Evolutionary conservation across 768 basidiomycete species (phyloP), one percentile per base, ranked within the genome.

Genomic region (Calocera viscosa): DNA sequence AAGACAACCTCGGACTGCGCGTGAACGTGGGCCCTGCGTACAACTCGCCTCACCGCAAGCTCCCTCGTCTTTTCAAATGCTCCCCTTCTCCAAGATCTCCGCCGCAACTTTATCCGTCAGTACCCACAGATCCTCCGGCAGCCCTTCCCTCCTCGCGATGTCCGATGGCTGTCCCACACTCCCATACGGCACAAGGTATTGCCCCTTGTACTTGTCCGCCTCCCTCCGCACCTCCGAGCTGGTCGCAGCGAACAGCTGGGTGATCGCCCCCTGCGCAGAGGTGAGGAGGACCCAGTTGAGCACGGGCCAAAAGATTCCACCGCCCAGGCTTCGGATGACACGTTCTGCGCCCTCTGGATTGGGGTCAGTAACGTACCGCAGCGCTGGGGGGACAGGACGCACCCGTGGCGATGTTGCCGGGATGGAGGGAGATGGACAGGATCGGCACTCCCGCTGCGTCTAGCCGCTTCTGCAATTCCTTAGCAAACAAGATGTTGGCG

Each of bases 381-480:
- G 19, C 19, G 16, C 16, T 7, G 19, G 19, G 24, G 43, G 19
- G 24, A 19, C 5, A 16, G n/a, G 30, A 49, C 67, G 11, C 66
- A 75, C 78, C 76, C 1, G 82, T 80, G 26, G 72, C 67, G 1
- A 82, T 77, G 1, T 69, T 66, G 1, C 82, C 82, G 0, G 82
- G 82, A 68, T 82, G 78, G 1, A 82, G 64, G 0, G 79, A 68
- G 19, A 82, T 73, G 28, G 72, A 76, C 1, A 70, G 82, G 75
- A 81, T 79, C 75, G 69, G 75, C 0, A 76, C 70, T 17, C 72
- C 74, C 39, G 74, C 72, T 0, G 70, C 72, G 49, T 80, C 77
- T 32, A 86, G 73, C 24, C 72, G 80, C 35, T 75, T 76, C 67
- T 86, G 84, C 19, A 87, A 74, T 68, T 81, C 78, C 32, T 77